Evolutionary conservation across 148 eudicot species (phyloP).

Genomic region (Arbutus unedo): DNA sequence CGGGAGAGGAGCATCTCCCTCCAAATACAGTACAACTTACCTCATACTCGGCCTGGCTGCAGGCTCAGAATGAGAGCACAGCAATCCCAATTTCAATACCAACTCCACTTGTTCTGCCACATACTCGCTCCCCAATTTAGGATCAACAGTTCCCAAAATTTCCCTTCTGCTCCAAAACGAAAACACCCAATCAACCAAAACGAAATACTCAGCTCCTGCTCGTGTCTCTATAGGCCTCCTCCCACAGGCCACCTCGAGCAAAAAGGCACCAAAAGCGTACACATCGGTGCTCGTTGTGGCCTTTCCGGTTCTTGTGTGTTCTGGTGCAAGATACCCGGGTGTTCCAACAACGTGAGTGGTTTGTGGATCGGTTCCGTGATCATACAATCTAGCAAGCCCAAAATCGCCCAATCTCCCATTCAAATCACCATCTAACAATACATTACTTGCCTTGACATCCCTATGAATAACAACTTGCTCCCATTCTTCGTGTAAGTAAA

Average conservation of each 20-base stretch:
- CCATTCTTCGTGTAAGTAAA: too few species aligned
- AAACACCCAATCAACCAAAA: conserved; percentile 24
- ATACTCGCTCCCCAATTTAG: conserved; percentile 7
- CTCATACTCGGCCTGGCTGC: conserved; percentile 37
- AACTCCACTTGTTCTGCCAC: conserved; percentile 21
- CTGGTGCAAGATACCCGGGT: conserved; percentile 45
- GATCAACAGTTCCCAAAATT: conserved; percentile 1
- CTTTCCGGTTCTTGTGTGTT: too few species aligned
- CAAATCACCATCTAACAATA: too few species aligned
- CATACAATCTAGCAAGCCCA: conserved; percentile 36
- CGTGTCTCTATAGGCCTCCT: conserved; percentile 32
- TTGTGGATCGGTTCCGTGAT: conserved; percentile 31
- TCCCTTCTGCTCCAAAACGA: conserved; percentile 11
- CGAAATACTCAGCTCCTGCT: conserved; percentile 5
- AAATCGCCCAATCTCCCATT: too few species aligned
- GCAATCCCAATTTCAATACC: conserved; percentile 40
- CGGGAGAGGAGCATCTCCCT: conserved; percentile 18
- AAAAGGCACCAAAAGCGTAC: conserved; percentile 39
- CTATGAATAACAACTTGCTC: too few species aligned
- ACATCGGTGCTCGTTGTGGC: conserved; percentile 36
- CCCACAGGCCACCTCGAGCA: conserved; percentile 39
- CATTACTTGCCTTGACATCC: too few species aligned
- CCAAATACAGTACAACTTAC: conserved; percentile 30
- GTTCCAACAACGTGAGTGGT: conserved; percentile 39
- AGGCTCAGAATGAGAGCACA: conserved; percentile 31